phyloP scores from a whole-genome alignment of 1,284 basidiomycete genomes.

The Ganoderma lingzhi region DNA sequence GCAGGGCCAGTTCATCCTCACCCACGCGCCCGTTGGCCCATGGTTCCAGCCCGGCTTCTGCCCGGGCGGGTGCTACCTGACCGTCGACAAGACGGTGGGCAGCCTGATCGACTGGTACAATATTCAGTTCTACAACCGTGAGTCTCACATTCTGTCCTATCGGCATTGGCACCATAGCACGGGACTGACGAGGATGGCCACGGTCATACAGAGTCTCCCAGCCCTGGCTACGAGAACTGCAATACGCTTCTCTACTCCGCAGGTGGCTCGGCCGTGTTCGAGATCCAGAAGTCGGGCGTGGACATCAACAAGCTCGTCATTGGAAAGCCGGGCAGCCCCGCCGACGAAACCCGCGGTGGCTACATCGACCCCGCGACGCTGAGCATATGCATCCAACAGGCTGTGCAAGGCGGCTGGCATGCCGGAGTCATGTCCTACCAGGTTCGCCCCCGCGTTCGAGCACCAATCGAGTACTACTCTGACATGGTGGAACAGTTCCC shows the following conservation, averaged over 20 bases:
- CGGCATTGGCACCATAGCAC: neutral
- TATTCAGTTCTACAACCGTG: slow-evolving; percentile 69
- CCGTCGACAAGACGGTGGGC: slow-evolving; percentile 29
- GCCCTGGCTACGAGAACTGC: slow-evolving; percentile 62
- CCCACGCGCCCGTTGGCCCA: slow-evolving; percentile 40
- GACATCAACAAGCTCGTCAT: slow-evolving; percentile 59
- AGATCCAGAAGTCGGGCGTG: slow-evolving; percentile 67
- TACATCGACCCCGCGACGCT: slow-evolving; percentile 61
- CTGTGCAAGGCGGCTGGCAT: slow-evolving; percentile 63
- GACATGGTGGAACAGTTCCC: slow-evolving; percentile 20
- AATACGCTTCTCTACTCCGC: slow-evolving; percentile 58
- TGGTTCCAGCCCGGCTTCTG: slow-evolving; percentile 27
- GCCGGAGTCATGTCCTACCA: slow-evolving; percentile 55
- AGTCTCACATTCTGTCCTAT: slow-evolving; percentile 27
- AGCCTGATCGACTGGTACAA: slow-evolving; percentile 35
- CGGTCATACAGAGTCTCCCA: slow-evolving; percentile 52
- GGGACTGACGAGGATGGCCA: neutral
- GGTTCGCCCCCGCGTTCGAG: neutral
- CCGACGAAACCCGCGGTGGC: slow-evolving; percentile 61
- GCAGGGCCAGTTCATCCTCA: slow-evolving; percentile 45
- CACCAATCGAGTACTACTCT: neutral
- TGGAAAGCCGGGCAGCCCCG: slow-evolving; percentile 63
- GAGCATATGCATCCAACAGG: slow-evolving; percentile 61
- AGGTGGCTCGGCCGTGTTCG: slow-evolving; percentile 58
- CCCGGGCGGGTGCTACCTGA: slow-evolving; percentile 29